Evolutionary conservation across 1,284 basidiomycete species (phyloP).

Genomic region (Meira nashicola): DNA sequence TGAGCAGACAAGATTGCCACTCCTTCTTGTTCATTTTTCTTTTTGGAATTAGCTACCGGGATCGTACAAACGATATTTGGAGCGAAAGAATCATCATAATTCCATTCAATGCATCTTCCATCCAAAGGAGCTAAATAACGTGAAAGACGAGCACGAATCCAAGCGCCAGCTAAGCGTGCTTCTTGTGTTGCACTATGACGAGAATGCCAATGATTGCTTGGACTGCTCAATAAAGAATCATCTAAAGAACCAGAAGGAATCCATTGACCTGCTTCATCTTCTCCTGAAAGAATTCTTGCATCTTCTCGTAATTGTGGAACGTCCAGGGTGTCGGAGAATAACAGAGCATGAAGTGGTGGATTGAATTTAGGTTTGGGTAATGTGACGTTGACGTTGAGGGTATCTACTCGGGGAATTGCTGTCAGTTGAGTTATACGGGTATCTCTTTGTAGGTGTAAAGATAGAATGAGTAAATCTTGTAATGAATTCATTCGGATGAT

Average conservation of each 20-base stretch:
- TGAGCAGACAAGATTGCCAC: conserved; percentile 48
- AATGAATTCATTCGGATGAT: background rate
- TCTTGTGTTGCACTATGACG: conserved; percentile 33
- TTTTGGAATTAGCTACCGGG: conserved; percentile 6
- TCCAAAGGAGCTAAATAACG: conserved; percentile 13
- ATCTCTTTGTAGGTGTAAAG: background rate
- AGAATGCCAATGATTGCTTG: conserved; percentile 17
- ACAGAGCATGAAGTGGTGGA: conserved; percentile 18
- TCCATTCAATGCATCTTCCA: conserved; percentile 20
- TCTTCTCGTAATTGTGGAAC: conserved; percentile 17
- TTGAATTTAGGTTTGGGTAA: conserved; percentile 19
- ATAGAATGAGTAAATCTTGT: background rate
- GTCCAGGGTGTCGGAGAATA: conserved; percentile 17
- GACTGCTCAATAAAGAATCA: background rate
- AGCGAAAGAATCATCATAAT: conserved; percentile 26
- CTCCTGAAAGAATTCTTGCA: conserved; percentile 27
- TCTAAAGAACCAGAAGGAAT: background rate
- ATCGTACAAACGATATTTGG: conserved; percentile 37
- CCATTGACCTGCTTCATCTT: conserved; percentile 17
- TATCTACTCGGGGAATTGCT: background rate
- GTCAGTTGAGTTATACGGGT: background rate
- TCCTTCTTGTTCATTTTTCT: conserved; percentile 17
- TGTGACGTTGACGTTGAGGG: conserved; percentile 13
- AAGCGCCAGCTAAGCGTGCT: conserved; percentile 21
- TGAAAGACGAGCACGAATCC: conserved; percentile 26